phyloP scores from a whole-genome alignment of 2,329 filamentous ascomycete species.

The Aspergillus fijiensis region DNA sequence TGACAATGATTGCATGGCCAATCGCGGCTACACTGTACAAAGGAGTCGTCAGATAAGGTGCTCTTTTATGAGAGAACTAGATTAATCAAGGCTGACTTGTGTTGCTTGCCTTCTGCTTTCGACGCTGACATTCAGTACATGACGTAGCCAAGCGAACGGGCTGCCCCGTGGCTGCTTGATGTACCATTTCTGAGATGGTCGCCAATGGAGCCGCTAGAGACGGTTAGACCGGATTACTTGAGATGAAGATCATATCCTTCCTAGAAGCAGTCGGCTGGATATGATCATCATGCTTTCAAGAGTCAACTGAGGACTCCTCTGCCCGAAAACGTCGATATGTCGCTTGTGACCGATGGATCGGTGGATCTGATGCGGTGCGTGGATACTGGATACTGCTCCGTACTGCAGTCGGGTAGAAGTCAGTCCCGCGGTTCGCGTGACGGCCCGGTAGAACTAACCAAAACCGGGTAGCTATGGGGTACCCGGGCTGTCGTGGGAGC shows the following conservation, averaged over 20 bases:
- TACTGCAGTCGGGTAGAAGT: not conserved
- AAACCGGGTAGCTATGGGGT: not conserved
- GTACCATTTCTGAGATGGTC: slow-evolving; percentile 1
- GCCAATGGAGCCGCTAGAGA: no score
- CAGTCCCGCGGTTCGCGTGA: not conserved
- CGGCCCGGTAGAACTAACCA: not conserved
- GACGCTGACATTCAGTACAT: slow-evolving; percentile 52
- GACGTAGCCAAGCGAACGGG: slow-evolving; percentile 25
- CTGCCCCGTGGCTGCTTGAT: slow-evolving; percentile 11
- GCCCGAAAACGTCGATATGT: not conserved
- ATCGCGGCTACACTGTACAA: slow-evolving; percentile 48
- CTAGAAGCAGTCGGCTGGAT: not conserved
- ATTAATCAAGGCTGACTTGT: not conserved
- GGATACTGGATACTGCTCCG: not conserved
- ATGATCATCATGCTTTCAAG: not conserved
- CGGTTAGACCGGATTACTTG: not conserved
- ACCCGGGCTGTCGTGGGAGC: no score
- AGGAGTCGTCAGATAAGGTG: slow-evolving; percentile 10
- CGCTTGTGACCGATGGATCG: not conserved
- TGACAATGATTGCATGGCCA: slow-evolving; percentile 55
- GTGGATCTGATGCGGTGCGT: not conserved
- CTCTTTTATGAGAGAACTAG: not conserved
- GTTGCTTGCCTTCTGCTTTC: slow-evolving; percentile 50
- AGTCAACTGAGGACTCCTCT: not conserved
- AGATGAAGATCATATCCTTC: not conserved